Evolutionary conservation across 345 rosid species (phyloP), one percentile per base, ranked within the genome.

Genomic region (Punica granatum): DNA sequence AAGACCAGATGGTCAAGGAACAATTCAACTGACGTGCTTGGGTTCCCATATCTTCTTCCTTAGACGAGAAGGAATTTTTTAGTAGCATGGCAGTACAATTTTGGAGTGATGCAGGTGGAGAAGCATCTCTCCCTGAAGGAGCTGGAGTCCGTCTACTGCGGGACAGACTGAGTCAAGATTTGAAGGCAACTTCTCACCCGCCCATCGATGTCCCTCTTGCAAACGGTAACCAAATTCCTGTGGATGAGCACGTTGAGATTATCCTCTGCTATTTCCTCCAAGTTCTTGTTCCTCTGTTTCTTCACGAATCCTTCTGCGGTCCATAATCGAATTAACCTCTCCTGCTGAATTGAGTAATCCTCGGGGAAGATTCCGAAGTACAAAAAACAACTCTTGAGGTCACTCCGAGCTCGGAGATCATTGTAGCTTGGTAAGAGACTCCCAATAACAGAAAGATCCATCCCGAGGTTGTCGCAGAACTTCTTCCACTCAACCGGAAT

Each of bases 221-320:
- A 9, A 10, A 66, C 71, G 2, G 56, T 64, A 36, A 76, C 65
- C 70, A 72, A 37, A 30, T 39, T 65, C 44, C 68, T 65, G 16
- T 48, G 33, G 15, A 76, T 21, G 7, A 72, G 79, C 51, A 60
- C 73, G 19, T 65, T 69, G 56, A 69, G 56, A 33, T 53, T 49
- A 19, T 60, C 64, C 41, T 72, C 69, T 0, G 60, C 76, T 28
- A 18, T 49, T 44, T 69, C 71, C 26, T 77, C 80, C 35, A 32
- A 8, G 13, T 58, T 46, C 3, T 0, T 1, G n/a, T 34, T 28
- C 60, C 35, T 46, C 46, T 10, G 31, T n/a, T 69, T 16, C 8
- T 26, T 51, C 23, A 73, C 65, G 12, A 77, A 69, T 25, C 75
- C 67, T 43, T 76, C 73, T 0, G 72, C 68, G 21, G 72, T 59